A percentile compares a stretch with the other conserved stretches of the same genome.
Conservation (phyloP, 208 protist species). For the Wallacemonas sp. region DNA sequence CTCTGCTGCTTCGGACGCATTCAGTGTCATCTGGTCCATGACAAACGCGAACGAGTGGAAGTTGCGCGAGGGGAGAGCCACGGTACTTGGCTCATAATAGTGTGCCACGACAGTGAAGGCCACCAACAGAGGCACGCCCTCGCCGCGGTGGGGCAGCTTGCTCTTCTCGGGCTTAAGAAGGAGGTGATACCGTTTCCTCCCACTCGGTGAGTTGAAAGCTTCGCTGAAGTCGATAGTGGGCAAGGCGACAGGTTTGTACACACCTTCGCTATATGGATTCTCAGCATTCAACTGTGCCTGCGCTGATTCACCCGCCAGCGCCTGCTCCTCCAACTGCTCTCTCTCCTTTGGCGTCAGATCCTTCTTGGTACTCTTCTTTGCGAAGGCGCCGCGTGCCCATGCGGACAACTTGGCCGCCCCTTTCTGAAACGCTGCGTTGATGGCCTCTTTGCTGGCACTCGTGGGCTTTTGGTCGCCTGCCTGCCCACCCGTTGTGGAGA, state of each 20-base stretch:
- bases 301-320: not conserved
- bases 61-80: constrained; percentile 22
- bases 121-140: constrained; percentile 40
- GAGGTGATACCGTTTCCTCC: constrained; percentile 40
- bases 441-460: constrained; percentile 49
- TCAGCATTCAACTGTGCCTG: not conserved
- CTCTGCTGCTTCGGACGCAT: constrained; percentile 32
- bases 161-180: constrained; percentile 29
- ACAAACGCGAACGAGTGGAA: constrained; percentile 52
- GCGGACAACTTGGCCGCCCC: constrained; percentile 45
- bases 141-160: constrained; percentile 16
- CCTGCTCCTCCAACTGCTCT: constrained; percentile 13
- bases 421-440: constrained; percentile 44
- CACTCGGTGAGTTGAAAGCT: constrained; percentile 56
- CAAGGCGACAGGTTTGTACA: constrained; percentile 27
- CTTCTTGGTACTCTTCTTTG: constrained; percentile 14
- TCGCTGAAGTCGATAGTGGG: constrained; percentile 48
- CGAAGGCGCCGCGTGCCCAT: constrained; percentile 29
- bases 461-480: constrained; percentile 38
- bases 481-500: constrained; percentile 27
- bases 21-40: constrained; percentile 51
- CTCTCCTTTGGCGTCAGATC: constrained; percentile 9
- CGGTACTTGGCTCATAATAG: constrained; percentile 15
- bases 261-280: constrained; percentile 15
- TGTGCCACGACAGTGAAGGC: constrained; percentile 51